A percentile compares a stretch with the other conserved stretches of the same genome.
phyloP scores from a whole-genome alignment of 768 basidiomycete species.

The Lentinula boryana region DNA sequence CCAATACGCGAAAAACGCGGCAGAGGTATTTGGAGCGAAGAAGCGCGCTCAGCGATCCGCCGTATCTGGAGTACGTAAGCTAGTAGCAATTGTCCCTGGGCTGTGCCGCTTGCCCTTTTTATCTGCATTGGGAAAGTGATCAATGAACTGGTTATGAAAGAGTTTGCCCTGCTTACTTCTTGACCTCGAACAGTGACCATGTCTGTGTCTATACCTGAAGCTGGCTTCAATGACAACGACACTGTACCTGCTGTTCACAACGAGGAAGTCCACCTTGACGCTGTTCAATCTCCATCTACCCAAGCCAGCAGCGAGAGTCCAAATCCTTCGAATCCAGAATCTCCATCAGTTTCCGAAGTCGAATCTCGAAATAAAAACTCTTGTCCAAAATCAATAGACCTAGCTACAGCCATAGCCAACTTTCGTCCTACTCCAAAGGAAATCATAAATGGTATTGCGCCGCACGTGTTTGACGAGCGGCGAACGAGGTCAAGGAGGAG shows the following conservation, averaged over 20 bases:
- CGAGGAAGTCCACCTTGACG: background rate
- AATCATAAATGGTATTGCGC: conserved; percentile 38
- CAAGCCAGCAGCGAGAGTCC: background rate
- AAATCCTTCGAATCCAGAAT: background rate
- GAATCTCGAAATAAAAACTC: background rate
- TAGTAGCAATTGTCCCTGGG: background rate
- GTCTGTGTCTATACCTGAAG: background rate
- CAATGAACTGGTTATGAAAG: background rate
- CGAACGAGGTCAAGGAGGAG: conserved; percentile 14
- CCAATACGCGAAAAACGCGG: background rate
- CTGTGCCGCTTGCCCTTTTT: background rate
- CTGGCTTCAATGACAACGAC: background rate
- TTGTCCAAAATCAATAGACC: background rate
- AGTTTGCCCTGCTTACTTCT: background rate
- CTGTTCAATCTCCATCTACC: background rate
- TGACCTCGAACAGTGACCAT: background rate
- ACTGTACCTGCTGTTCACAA: background rate
- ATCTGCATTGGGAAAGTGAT: background rate
- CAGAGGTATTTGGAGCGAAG: background rate
- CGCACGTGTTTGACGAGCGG: conserved; percentile 37
- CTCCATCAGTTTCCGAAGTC: background rate
- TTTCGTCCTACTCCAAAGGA: conserved; percentile 36
- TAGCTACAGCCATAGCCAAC: conserved; percentile 28
- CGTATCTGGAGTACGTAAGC: background rate
- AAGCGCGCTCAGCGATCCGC: background rate